Conservation (phyloP, 495 filamentous ascomycete genomes). For the Talaromyces wortmannii region DNA sequence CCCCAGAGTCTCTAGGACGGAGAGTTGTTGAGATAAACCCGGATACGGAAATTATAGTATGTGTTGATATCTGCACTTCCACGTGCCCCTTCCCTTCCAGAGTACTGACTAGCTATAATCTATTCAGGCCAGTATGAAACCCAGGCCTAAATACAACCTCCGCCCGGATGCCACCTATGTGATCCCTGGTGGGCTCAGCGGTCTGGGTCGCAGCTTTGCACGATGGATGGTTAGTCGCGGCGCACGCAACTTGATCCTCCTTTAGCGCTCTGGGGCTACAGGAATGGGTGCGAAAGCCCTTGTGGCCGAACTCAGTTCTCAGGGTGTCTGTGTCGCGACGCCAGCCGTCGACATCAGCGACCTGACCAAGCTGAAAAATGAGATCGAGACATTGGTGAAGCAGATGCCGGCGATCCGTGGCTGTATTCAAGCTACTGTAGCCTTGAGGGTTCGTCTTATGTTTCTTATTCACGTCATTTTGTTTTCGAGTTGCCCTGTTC, state of each 20-base stretch:
- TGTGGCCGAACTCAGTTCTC: constrained; percentile 4
- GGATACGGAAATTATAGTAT: neutral
- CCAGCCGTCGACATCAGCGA: constrained; percentile 35
- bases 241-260: constrained; percentile 13
- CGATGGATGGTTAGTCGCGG: constrained; percentile 9
- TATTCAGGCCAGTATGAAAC: neutral
- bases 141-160: neutral
- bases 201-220: constrained; percentile 10
- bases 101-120: neutral
- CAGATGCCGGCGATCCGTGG: constrained; percentile 39
- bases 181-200: constrained; percentile 15
- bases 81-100: neutral
- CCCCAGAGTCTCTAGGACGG: neutral
- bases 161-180: constrained; percentile 11
- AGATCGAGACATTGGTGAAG: constrained; percentile 13
- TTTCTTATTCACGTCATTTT: neutral
- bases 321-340: constrained; percentile 12
- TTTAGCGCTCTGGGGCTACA: constrained; percentile 12
- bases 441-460: constrained; percentile 2
- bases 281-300: neutral
- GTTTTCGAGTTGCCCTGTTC: neutral
- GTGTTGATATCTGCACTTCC: neutral
- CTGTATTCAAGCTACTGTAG: constrained; percentile 28
- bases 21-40: constrained; percentile 1
- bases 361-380: constrained; percentile 8